These are phyloP conservation scores for Phalaenopsis aphrodite DNA, from an alignment of 106 monocot genomes.

Conservation along the genomic window DNA sequence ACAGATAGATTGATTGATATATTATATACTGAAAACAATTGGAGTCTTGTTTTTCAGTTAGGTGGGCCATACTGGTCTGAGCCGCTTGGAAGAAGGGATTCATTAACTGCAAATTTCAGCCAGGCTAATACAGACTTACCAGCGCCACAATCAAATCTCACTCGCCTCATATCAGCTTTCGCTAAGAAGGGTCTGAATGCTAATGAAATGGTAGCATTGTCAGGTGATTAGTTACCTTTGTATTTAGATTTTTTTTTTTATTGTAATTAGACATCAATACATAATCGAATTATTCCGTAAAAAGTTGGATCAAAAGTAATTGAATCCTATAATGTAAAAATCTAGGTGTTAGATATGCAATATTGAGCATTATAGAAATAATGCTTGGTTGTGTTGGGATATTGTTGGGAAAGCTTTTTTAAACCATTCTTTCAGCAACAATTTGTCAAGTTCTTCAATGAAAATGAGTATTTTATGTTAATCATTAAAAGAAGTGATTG, in stretches of 20 bases:
- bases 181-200: constrained; percentile 33
- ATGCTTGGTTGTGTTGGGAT: too few relatives aligned
- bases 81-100: constrained; percentile 63
- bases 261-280: too few relatives aligned
- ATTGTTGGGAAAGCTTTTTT: too few relatives aligned
- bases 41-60: constrained; percentile 19
- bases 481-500: background rate
- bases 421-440: too few relatives aligned
- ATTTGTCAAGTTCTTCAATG: too few relatives aligned
- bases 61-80: constrained; percentile 57
- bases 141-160: constrained; percentile 23
- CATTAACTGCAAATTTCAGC: constrained; percentile 42
- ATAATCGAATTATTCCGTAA: too few relatives aligned
- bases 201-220: constrained; percentile 47
- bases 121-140: constrained; percentile 53
- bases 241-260: background rate
- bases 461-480: background rate
- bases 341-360: too few relatives aligned
- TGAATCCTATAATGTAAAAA: too few relatives aligned
- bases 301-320: too few relatives aligned
- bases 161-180: constrained; percentile 34
- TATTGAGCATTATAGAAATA: too few relatives aligned
- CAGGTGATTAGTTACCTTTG: constrained; percentile 10
- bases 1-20: too few relatives aligned
- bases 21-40: too few relatives aligned